Conservation (phyloP, 768 basidiomycete genomes). For the Dictyophora rubrovolvata region DNA sequence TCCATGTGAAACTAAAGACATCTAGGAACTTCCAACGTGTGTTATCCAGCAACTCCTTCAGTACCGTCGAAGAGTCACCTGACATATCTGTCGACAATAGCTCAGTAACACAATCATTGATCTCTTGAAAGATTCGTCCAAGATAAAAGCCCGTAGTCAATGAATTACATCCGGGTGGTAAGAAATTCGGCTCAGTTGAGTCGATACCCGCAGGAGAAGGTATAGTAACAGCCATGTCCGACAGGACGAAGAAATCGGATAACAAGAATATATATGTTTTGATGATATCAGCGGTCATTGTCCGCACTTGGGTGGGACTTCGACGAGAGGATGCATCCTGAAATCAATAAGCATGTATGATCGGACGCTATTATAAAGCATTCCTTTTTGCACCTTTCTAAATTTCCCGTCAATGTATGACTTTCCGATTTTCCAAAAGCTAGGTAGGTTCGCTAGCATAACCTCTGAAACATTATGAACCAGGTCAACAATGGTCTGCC, state of each 20-base stretch:
- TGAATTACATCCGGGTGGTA: constrained; percentile 72
- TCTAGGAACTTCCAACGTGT: constrained; percentile 85
- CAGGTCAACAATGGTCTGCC: constrained; percentile 70
- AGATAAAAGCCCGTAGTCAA: constrained; percentile 77
- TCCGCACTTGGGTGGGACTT: constrained; percentile 71
- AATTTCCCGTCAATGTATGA: constrained; percentile 91
- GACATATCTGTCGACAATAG: constrained; percentile 71
- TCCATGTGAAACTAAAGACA: constrained; percentile 67
- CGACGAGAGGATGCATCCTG: constrained; percentile 45
- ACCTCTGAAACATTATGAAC: constrained; percentile 83
- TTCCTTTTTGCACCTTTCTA: constrained; percentile 50
- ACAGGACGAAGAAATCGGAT: constrained; percentile 78
- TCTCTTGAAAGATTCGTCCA: constrained; percentile 68
- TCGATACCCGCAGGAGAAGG: constrained; percentile 21
- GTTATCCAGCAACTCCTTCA: constrained; percentile 71
- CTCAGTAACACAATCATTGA: constrained; percentile 81
- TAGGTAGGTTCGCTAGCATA: constrained; percentile 75
- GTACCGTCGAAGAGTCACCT: constrained; percentile 52
- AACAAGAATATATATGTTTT: constrained; percentile 77
- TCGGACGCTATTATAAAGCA: constrained; percentile 1
- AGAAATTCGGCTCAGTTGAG: constrained; percentile 34
- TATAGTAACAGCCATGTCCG: constrained; percentile 62
- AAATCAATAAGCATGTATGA: constrained; percentile 19
- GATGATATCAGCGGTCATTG: constrained; percentile 82
- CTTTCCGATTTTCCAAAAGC: constrained; percentile 88